These are phyloP conservation scores for Backusella mclennaniae DNA, from an alignment of 192 early-diverging fungal species.

Conservation along the genomic window DNA sequence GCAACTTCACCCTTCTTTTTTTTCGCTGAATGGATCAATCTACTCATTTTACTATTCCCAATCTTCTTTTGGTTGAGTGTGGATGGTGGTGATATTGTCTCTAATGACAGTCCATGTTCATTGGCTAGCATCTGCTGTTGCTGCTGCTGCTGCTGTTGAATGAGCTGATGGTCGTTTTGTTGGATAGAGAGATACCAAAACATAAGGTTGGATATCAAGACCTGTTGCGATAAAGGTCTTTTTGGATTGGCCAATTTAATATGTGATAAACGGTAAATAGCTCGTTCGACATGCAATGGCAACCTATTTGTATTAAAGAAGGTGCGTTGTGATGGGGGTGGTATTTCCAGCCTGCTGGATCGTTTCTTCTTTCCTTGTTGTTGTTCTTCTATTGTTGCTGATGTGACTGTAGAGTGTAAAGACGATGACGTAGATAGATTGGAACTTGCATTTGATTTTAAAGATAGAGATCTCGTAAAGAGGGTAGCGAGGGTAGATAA, in stretches of 20 bases:
- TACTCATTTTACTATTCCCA: not conserved
- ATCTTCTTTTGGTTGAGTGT: not conserved
- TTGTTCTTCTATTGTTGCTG: not conserved
- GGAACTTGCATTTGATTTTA: not conserved
- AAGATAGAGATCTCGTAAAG: not conserved
- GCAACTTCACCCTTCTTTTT: not conserved
- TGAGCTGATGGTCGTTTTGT: not conserved
- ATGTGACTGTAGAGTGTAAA: not conserved
- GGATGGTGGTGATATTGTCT: not conserved
- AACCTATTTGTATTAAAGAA: constrained; percentile 40
- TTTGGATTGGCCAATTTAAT: constrained; percentile 71
- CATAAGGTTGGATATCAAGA: constrained; percentile 78
- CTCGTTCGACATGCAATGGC: constrained; percentile 74
- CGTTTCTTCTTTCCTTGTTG: constrained; percentile 7
- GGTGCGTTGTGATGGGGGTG: constrained; percentile 4
- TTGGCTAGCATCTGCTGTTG: not conserved
- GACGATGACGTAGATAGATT: not conserved
- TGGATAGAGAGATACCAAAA: constrained; percentile 81
- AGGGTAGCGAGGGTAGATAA: not conserved
- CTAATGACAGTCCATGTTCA: not conserved
- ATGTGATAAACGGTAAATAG: constrained; percentile 74
- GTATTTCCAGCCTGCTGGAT: constrained; percentile 1
- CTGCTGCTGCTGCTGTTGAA: not conserved
- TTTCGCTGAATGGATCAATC: constrained; percentile 4
- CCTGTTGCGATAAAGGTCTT: constrained; percentile 71